These are phyloP conservation scores for Aspergillus sp. DNA, from an alignment of 2,329 filamentous ascomycete genomes.

Conservation along the genomic window DNA sequence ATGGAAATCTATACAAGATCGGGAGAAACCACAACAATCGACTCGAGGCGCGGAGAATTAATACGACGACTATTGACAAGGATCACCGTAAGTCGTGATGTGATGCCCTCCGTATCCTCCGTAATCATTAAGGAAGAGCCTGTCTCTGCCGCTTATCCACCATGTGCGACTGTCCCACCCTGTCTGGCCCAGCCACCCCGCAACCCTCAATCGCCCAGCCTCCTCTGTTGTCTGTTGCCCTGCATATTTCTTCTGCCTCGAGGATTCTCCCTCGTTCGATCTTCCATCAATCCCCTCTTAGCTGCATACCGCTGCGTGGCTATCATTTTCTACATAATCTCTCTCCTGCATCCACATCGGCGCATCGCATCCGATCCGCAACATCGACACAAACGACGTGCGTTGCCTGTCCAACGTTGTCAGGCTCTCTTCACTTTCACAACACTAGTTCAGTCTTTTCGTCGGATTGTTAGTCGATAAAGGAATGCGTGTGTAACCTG, in stretches of 20 bases:
- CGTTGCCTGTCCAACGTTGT: neutral
- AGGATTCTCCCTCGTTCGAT: neutral
- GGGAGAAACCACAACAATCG: too few species aligned
- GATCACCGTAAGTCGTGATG: too few species aligned
- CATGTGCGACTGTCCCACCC: neutral
- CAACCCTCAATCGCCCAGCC: constrained; percentile 31
- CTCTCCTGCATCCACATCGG: neutral
- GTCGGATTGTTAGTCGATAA: too few species aligned
- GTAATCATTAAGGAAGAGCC: neutral
- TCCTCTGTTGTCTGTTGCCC: constrained; percentile 14
- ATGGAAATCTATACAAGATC: too few species aligned
- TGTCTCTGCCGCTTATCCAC: neutral
- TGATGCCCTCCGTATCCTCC: too few species aligned
- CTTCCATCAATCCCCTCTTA: neutral
- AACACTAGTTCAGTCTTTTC: too few species aligned
- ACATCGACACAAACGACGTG: neutral
- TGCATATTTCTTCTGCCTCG: constrained; percentile 5
- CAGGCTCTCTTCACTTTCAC: neutral
- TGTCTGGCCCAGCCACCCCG: constrained; percentile 29
- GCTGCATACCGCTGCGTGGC: neutral
- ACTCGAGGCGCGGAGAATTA: too few species aligned
- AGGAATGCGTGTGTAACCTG: too few species aligned
- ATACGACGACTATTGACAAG: too few species aligned
- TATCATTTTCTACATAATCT: neutral
- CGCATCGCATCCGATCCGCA: neutral